A percentile compares a stretch with the other conserved stretches of the same genome.
Conservation (phyloP, 176 grass and related monocot genomes). For the Rhynchospora breviuscula region DNA sequence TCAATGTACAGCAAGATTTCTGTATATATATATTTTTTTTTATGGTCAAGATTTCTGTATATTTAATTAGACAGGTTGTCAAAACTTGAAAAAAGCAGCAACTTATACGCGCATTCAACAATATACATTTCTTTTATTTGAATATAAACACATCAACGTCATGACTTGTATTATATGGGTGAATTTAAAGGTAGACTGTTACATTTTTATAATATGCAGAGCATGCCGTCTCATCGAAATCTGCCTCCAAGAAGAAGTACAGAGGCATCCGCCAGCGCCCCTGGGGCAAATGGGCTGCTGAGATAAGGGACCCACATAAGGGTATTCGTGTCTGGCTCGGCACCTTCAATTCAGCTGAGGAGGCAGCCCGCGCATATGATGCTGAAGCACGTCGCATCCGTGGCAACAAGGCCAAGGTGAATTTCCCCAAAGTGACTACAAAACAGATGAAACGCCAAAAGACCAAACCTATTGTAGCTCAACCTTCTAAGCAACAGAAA, state of each 20-base stretch:
- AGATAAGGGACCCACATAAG: constrained; percentile 46
- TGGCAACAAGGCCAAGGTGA: constrained; percentile 78
- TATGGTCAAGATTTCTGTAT: neutral
- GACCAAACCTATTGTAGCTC: neutral
- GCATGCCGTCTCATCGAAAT: neutral
- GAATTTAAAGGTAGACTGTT: neutral
- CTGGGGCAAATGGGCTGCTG: constrained; percentile 47
- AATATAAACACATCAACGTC: neutral
- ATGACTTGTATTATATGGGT: neutral
- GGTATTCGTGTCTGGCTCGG: constrained; percentile 82
- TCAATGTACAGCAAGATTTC: neutral
- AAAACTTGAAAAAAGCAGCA: neutral
- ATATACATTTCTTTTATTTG: neutral
- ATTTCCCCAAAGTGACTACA: constrained; percentile 37
- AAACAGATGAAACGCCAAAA: constrained; percentile 9
- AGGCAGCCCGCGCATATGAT: constrained; percentile 67
- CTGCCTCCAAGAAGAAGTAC: constrained; percentile 27
- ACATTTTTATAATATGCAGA: constrained; percentile 13
- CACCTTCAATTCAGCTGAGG: constrained; percentile 65
- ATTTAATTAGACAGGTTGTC: neutral
- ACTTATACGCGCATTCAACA: neutral
- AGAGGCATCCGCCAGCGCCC: constrained; percentile 63
- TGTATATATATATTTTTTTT: too few species aligned
- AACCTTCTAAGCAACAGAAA: constrained; percentile 24
- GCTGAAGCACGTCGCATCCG: constrained; percentile 52